These are phyloP conservation scores for Boletus rubroflammeus DNA, from an alignment of 768 basidiomycete species.

Conservation along the genomic window DNA sequence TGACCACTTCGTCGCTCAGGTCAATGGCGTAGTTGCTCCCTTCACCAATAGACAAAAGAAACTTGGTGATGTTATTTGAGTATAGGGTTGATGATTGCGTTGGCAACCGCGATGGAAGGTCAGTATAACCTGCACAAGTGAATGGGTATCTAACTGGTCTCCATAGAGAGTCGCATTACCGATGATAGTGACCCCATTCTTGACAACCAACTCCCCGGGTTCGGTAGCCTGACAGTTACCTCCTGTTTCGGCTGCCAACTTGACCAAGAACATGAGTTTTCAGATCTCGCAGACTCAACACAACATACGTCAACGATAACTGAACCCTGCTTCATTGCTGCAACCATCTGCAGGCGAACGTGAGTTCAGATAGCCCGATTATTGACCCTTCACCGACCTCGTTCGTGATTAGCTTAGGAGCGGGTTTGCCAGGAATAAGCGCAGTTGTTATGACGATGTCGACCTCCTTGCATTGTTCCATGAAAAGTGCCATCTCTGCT, in stretches of 20 bases:
- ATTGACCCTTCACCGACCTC: conserved; percentile 36
- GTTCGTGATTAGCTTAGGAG: conserved; percentile 78
- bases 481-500: conserved; percentile 85
- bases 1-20: conserved; percentile 78
- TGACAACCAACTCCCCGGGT: conserved; percentile 67
- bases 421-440: conserved; percentile 81
- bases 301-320: conserved; percentile 67
- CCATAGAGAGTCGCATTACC: conserved; percentile 39
- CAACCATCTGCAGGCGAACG: conserved; percentile 53
- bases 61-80: conserved; percentile 90
- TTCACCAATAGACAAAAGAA: conserved; percentile 74
- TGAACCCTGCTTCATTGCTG: conserved; percentile 90
- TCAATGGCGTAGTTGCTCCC: conserved; percentile 63
- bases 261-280: conserved; percentile 15
- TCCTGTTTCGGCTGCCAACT: conserved; percentile 77
- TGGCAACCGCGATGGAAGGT: conserved; percentile 82
- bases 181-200: conserved; percentile 79
- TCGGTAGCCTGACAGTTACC: conserved; percentile 83
- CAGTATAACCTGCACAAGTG: conserved; percentile 60
- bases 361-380: conserved; percentile 5
- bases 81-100: conserved; percentile 88
- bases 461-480: conserved; percentile 85
- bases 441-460: conserved; percentile 89
- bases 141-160: conserved; percentile 2
- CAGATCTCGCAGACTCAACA: not conserved